Evolutionary conservation across 352 stramenopile species (phyloP).

Genomic region (Phytopythium sindhum): DNA sequence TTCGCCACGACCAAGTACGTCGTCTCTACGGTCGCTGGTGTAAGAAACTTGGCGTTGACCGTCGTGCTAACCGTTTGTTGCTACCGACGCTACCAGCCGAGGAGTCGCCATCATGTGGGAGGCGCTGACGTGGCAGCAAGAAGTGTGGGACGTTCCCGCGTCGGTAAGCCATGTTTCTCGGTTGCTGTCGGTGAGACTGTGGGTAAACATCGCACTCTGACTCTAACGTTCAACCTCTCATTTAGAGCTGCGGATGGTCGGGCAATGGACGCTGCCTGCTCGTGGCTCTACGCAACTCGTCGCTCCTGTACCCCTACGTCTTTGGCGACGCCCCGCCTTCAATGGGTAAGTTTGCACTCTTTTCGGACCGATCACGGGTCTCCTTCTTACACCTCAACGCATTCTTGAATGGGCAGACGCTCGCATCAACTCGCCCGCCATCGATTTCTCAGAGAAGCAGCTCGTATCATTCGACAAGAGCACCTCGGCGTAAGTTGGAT

Average conservation of each 20-base stretch:
- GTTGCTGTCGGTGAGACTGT: not conserved
- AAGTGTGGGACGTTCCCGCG: slow-evolving; percentile 69
- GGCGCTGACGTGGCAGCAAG: slow-evolving; percentile 72
- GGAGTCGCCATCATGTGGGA: slow-evolving; percentile 76
- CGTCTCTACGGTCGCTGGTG: not conserved
- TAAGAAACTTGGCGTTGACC: not conserved
- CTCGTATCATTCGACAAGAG: slow-evolving; percentile 61
- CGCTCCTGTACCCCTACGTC: slow-evolving; percentile 67
- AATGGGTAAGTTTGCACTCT: slow-evolving; percentile 36
- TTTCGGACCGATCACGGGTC: not conserved
- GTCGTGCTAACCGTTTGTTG: not conserved
- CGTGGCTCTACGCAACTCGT: slow-evolving; percentile 52
- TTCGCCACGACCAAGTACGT: slow-evolving; percentile 67
- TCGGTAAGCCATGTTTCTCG: slow-evolving; percentile 25
- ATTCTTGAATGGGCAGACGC: slow-evolving; percentile 32
- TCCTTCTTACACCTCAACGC: not conserved
- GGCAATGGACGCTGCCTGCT: slow-evolving; percentile 65
- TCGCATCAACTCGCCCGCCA: slow-evolving; percentile 63
- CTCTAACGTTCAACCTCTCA: not conserved
- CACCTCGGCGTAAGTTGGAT: slow-evolving; percentile 40
- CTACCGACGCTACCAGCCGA: slow-evolving; percentile 19
- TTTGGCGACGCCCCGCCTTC: slow-evolving; percentile 53
- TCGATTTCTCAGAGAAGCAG: slow-evolving; percentile 67
- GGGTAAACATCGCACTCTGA: not conserved
- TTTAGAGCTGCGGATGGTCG: slow-evolving; percentile 60